Conservation (phyloP, 2,329 filamentous ascomycete species). For the Venturia pyrina region DNA sequence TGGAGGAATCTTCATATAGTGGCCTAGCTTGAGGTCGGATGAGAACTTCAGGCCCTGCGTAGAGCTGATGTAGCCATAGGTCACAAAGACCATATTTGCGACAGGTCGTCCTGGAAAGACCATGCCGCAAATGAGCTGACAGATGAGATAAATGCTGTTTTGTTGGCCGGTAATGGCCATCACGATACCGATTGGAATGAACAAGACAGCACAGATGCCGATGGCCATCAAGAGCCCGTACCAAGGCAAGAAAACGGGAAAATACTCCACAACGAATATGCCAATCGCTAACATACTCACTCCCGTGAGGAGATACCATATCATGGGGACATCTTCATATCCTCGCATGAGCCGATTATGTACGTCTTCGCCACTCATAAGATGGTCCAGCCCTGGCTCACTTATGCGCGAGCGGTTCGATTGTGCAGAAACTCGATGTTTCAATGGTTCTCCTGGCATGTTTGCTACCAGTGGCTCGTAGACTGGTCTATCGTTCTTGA, state of each 20-base stretch:
- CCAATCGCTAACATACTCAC: conserved; percentile 66
- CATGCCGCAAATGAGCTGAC: conserved; percentile 72
- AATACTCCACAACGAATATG: conserved; percentile 78
- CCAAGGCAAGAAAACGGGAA: conserved; percentile 75
- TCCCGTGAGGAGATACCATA: conserved; percentile 72
- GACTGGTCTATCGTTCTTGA: conserved; percentile 27
- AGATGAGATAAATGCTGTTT: conserved; percentile 76
- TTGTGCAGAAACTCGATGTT: not conserved
- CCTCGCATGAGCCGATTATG: conserved; percentile 75
- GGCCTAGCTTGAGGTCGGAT: conserved; percentile 75
- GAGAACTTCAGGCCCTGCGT: conserved; percentile 86
- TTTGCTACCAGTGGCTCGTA: conserved; percentile 20
- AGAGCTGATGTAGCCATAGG: conserved; percentile 81
- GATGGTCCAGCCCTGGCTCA: conserved; percentile 34
- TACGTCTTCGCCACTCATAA: conserved; percentile 66
- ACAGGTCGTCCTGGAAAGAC: conserved; percentile 78
- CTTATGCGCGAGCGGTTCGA: conserved; percentile 21
- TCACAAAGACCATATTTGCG: conserved; percentile 89
- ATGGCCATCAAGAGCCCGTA: conserved; percentile 75
- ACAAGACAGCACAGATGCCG: conserved; percentile 67
- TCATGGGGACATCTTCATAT: conserved; percentile 71
- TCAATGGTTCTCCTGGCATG: not conserved
- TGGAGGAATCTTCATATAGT: conserved; percentile 81
- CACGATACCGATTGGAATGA: conserved; percentile 84
- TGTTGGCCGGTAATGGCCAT: conserved; percentile 91